Base-by-base conservation (phyloP, 768 basidiomycete genomes). In the Cytidiella melzeri region DNA sequence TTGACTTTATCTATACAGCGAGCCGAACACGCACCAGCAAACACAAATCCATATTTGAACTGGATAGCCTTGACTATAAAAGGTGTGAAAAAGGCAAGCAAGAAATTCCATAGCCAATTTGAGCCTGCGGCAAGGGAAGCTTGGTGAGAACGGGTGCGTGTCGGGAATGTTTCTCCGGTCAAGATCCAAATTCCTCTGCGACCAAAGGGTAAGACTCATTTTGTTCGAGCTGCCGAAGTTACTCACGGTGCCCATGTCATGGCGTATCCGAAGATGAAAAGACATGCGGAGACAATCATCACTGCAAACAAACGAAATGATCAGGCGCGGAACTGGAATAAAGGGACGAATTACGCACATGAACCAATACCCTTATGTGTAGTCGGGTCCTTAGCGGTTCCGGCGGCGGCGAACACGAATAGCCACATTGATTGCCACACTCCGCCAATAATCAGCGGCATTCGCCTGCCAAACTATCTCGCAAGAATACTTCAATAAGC, bases 41-140 rank as follows among this genome's bases (percentile, higher is more conserved):
- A 87, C 34, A 87, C 71, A 61, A 79, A 88, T 3, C 86, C 85
- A 63, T 83, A 87, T 28, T 69, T 64, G 66, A 77, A 87, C 7
- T 62, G 42, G 57, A 87, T 87, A 11, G 72, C 68, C 18, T 52
- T 61, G 3, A 69, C 69, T 59, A 87, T 87, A 65, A 85, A 84
- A 0, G 85, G 83, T n/a, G 84, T 87, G 69, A 85, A 85, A 74
- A 87, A 87, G 0, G 81, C 83, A 47, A 86, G 67, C 30, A 84
- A 67, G 70, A 84, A 84, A 61, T 84, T 83, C 77, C 77, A 85
- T 3, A 76, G 62, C 77, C 83, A 86, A 63, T 84, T 86, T 26
- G 71, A 66, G 0, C 81, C 73, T 1, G 82, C 84, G 1, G 83
- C 73, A 36, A 89, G 64, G 30, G 82, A 77, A 4, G 77, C 83